These are phyloP conservation scores for Rhododendron kiyosumense DNA, from an alignment of 148 eudicot species.

Conservation along the genomic window DNA sequence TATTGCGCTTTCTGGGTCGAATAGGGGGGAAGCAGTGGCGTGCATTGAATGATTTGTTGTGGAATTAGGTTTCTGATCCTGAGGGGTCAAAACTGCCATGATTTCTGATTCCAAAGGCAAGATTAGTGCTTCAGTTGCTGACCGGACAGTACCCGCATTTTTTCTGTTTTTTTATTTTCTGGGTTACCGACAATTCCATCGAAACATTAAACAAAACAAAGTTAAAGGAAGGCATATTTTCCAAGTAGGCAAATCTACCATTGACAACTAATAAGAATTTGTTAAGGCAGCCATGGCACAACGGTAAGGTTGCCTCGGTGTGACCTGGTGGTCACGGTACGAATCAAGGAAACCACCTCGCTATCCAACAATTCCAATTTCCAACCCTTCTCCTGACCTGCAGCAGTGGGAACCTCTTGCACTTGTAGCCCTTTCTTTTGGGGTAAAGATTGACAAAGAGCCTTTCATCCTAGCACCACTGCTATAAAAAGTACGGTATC, in stretches of 20 bases:
- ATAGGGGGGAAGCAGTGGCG: background rate
- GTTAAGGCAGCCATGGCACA: background rate
- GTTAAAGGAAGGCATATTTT: background rate
- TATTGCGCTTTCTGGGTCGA: background rate
- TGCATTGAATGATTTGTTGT: background rate
- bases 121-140: background rate
- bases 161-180: background rate
- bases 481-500: background rate
- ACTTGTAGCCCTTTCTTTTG: background rate
- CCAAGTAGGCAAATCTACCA: background rate
- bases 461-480: background rate
- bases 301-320: background rate
- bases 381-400: too few relatives aligned
- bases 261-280: background rate
- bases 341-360: background rate
- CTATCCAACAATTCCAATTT: background rate
- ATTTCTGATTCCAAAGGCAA: background rate
- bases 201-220: background rate
- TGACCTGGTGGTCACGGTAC: background rate
- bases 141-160: background rate
- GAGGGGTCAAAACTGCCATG: background rate
- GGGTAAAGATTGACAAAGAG: background rate
- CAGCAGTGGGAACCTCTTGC: background rate
- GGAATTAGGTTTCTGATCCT: too few relatives aligned
- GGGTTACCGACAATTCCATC: background rate